Evolutionary conservation across 2,329 filamentous ascomycete species (phyloP), one percentile per base, ranked within the genome.

Genomic region (Metarhizium guizhouense): DNA sequence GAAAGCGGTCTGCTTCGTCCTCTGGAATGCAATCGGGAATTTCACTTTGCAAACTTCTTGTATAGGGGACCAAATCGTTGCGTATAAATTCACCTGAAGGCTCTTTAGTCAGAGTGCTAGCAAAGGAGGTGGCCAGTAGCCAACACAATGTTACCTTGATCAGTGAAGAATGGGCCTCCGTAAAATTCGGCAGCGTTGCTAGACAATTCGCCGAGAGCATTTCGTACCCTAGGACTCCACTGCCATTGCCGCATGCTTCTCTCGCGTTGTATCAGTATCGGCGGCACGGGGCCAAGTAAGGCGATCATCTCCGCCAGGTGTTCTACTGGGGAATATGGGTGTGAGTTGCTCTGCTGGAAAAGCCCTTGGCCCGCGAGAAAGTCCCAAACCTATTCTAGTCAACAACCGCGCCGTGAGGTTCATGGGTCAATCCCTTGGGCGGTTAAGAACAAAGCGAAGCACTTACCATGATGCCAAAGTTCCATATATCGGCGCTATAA

Each of bases 231-330:
- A 2, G 58, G 59, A 54, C 52, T 54, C 60, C 60, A 61, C 49
- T 54, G 57, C 58, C 59, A 61, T 34, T 58, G 52, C 2, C 59
- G 55, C 57, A 61, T 60, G 36, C 57, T 50, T 47, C 51, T 59
- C 36, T 61, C 62, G 48, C 60, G 60, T 30, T 58, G 53, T 4
- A 60, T 30, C 4, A 66, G 54, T 14, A 51, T 52, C 3, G 47
- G 36, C 8, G 64, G 63, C 18, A 62, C 56, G 3, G 57, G 60
- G 2, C 64, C 64, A 13, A 66, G 51, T 1, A 64, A 52, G 13
- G 58, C 58, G 10, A 66, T 59, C 59, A 65, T 65, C 29, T 65
- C 62, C 16, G 59, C 62, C 6, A 64, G 51, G 43, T 64, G 64
- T 16, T 57, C 56, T 1, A 60, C 58, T 45, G 63, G 57, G 13